phyloP scores from a whole-genome alignment of 768 basidiomycete genomes.

The Lentinula aciculospora region DNA sequence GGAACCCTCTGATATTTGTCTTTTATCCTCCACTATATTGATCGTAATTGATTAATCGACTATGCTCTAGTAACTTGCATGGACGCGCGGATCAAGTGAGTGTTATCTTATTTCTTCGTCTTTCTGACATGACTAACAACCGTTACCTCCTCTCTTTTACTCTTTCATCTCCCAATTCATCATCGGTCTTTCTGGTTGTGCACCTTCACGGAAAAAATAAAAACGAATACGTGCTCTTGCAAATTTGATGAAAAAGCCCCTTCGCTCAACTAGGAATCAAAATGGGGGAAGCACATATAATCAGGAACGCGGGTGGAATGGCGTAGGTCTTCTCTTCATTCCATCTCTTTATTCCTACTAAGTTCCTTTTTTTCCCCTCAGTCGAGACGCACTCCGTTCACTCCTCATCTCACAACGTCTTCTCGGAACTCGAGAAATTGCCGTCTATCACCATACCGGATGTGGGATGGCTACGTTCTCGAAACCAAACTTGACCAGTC shows the following conservation, averaged over 20 bases:
- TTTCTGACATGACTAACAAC: neutral
- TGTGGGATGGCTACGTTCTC: constrained; percentile 50
- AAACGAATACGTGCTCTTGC: neutral
- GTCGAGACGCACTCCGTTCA: constrained; percentile 42
- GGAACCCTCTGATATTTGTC: too few relatives aligned
- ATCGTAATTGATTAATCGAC: too few relatives aligned
- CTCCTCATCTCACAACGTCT: constrained; percentile 49
- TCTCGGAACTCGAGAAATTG: constrained; percentile 41
- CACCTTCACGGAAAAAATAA: too few relatives aligned
- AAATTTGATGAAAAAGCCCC: constrained; percentile 22
- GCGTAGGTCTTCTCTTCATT: constrained; percentile 27
- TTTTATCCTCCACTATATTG: too few relatives aligned
- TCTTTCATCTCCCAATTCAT: neutral
- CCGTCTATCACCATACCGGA: constrained; percentile 48
- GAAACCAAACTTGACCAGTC: constrained; percentile 27
- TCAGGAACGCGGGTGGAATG: constrained; percentile 46
- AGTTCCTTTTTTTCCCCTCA: constrained; percentile 12
- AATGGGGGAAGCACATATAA: constrained; percentile 47
- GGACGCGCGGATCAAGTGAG: constrained; percentile 48
- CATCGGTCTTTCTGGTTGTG: neutral
- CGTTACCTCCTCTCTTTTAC: too few relatives aligned
- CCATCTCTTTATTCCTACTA: neutral
- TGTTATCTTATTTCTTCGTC: neutral
- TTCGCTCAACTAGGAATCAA: constrained; percentile 38
- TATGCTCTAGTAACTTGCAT: constrained; percentile 39